Conservation (phyloP, 2,329 filamentous ascomycete genomes). For the Aschersonia sp. region DNA sequence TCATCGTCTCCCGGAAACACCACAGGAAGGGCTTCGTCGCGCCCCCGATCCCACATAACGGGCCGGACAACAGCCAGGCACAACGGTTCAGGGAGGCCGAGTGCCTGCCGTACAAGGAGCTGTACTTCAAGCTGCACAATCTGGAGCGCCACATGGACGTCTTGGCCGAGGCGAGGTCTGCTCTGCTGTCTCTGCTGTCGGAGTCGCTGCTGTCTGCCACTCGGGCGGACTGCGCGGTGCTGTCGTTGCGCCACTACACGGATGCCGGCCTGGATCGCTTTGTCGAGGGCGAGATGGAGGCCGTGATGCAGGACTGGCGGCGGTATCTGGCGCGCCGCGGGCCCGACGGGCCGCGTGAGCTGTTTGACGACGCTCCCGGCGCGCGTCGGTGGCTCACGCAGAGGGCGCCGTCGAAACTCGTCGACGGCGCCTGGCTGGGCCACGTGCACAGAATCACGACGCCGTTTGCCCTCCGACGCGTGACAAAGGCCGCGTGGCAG, state of each 20-base stretch:
- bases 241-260: slow-evolving; percentile 3
- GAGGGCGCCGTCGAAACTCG: slow-evolving; percentile 16
- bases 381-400: slow-evolving; percentile 3
- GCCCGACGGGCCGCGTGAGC: slow-evolving; percentile 1
- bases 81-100: neutral
- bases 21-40: neutral
- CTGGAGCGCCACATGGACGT: slow-evolving; percentile 6
- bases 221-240: neutral
- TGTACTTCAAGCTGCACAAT: slow-evolving; percentile 4
- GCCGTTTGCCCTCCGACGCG: slow-evolving; percentile 19
- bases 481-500: slow-evolving; percentile 25
- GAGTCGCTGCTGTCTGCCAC: neutral
- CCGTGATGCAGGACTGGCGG: slow-evolving; percentile 1
- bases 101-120: slow-evolving; percentile 3
- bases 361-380: slow-evolving; percentile 3
- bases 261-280: neutral
- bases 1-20: neutral
- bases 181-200: neutral
- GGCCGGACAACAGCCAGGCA: neutral
- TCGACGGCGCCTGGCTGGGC: slow-evolving; percentile 34
- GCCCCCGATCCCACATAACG: neutral
- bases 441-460: slow-evolving; percentile 23
- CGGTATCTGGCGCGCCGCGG: slow-evolving; percentile 4
- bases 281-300: slow-evolving; percentile 2
- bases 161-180: slow-evolving; percentile 2